Conservation (phyloP, 2,329 filamentous ascomycete species). For the Alternaria arborescens region DNA sequence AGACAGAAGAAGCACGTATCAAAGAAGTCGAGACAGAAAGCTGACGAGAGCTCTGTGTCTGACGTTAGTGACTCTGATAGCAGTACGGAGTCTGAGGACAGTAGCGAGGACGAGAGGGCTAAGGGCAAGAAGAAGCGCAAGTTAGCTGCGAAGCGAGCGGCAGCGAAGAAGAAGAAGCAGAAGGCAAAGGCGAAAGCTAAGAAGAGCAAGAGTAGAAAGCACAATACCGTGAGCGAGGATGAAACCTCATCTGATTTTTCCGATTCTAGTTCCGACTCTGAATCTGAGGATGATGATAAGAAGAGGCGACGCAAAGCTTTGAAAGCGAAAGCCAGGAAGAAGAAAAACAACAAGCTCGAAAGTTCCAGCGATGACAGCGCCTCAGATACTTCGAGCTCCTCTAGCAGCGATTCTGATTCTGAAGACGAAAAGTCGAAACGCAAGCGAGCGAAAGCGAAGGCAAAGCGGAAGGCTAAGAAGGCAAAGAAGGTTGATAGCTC, state of each 20-base stretch:
- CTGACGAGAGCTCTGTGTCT: constrained; percentile 30
- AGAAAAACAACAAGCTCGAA: constrained; percentile 32
- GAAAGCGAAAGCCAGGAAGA: constrained; percentile 34
- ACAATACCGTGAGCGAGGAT: constrained; percentile 26
- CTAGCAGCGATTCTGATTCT: constrained; percentile 24
- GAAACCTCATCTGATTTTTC: constrained; percentile 27
- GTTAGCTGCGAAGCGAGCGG: constrained; percentile 19
- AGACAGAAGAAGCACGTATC: constrained; percentile 23
- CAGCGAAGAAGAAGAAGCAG: constrained; percentile 27
- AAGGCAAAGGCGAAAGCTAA: constrained; percentile 35
- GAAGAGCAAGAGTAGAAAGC: constrained; percentile 35
- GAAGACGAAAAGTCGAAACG: constrained; percentile 28
- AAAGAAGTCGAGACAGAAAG: constrained; percentile 32
- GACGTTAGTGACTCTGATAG: constrained; percentile 32
- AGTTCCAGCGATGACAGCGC: constrained; percentile 29
- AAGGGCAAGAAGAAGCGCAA: constrained; percentile 35
- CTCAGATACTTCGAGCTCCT: constrained; percentile 23
- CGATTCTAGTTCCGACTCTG: constrained; percentile 29
- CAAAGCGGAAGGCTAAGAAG: constrained; percentile 31
- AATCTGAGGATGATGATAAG: constrained; percentile 19
- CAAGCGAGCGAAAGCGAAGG: constrained; percentile 28
- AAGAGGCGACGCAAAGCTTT: constrained; percentile 25
- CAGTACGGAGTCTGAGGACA: constrained; percentile 29
- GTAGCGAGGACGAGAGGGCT: constrained; percentile 31
- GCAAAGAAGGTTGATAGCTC: constrained; percentile 14